These are phyloP conservation scores for Sporothrix schenckii DNA, from an alignment of 2,329 filamentous ascomycete genomes.

Conservation along the genomic window DNA sequence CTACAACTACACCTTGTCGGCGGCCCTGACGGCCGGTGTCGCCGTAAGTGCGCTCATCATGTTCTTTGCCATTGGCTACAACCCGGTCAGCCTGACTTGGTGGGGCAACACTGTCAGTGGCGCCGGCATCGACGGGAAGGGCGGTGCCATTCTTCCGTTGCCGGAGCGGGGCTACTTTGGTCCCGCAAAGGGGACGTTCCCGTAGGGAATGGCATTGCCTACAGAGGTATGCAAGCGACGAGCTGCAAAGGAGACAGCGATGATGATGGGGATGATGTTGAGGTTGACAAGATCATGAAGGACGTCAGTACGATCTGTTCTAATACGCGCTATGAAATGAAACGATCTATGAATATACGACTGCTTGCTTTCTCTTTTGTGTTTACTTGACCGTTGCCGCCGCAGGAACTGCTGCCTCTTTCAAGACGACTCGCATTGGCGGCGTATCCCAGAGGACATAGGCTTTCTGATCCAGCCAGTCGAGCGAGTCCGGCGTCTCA, in stretches of 20 bases:
- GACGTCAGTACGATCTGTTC: background rate
- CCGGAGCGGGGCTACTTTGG: conserved; percentile 45
- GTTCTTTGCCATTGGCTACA: conserved; percentile 50
- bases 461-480: conserved; percentile 19
- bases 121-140: conserved; percentile 42
- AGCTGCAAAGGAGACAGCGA: background rate
- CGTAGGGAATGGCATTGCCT: background rate
- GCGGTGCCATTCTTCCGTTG: conserved; percentile 40
- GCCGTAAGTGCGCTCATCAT: conserved; percentile 49
- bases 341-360: conserved; percentile 6
- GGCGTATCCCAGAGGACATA: conserved; percentile 21
- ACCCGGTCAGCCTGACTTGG: conserved; percentile 46
- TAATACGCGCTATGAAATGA: background rate
- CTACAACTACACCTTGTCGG: conserved; percentile 53
- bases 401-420: background rate
- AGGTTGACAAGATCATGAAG: background rate
- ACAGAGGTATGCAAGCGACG: too few relatives aligned
- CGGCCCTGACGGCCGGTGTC: conserved; percentile 49
- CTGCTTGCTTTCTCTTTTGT: background rate
- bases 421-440: conserved; percentile 6
- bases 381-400: background rate
- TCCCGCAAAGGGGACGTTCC: conserved; percentile 35
- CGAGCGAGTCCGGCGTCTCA: background rate
- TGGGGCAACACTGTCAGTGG: conserved; percentile 53
- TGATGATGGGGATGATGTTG: background rate